phyloP scores from a whole-genome alignment of 1,284 basidiomycete species.

The Pyrrhoderma lamaoense region DNA sequence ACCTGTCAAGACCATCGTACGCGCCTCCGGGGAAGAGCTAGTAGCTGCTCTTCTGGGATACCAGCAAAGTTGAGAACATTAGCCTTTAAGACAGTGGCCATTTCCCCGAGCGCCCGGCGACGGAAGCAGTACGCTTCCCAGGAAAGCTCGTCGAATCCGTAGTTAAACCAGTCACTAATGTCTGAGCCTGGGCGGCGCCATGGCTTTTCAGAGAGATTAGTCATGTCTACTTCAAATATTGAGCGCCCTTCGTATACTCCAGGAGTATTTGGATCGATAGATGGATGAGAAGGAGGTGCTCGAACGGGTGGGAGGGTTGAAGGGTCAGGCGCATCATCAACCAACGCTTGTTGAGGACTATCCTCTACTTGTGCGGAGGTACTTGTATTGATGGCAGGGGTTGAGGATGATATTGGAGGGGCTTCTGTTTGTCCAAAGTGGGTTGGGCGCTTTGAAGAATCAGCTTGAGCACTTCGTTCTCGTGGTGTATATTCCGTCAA shows the following conservation, averaged over 20 bases:
- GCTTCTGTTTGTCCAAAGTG: slow-evolving; percentile 16
- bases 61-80: slow-evolving; percentile 75
- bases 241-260: slow-evolving; percentile 73
- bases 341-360: slow-evolving; percentile 17
- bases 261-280: slow-evolving; percentile 60
- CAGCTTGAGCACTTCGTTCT: slow-evolving; percentile 48
- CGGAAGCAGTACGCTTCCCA: slow-evolving; percentile 92
- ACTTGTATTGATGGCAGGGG: slow-evolving; percentile 13
- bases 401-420: slow-evolving; percentile 20
- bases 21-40: slow-evolving; percentile 68
- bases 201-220: slow-evolving; percentile 77
- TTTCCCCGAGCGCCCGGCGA: slow-evolving; percentile 73
- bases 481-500: slow-evolving; percentile 89
- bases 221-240: slow-evolving; percentile 85
- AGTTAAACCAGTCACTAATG: slow-evolving; percentile 98
- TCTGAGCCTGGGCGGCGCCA: slow-evolving; percentile 94
- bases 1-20: slow-evolving; percentile 76
- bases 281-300: slow-evolving; percentile 69
- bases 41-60: slow-evolving; percentile 74
- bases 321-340: slow-evolving; percentile 52
- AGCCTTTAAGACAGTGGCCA: slow-evolving; percentile 68
- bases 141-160: slow-evolving; percentile 94
- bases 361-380: slow-evolving; percentile 19
- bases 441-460: slow-evolving; percentile 19
- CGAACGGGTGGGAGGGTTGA: slow-evolving; percentile 53